phyloP scores from a whole-genome alignment of 2,329 filamentous ascomycete genomes.

The Grosmannia serpens region DNA sequence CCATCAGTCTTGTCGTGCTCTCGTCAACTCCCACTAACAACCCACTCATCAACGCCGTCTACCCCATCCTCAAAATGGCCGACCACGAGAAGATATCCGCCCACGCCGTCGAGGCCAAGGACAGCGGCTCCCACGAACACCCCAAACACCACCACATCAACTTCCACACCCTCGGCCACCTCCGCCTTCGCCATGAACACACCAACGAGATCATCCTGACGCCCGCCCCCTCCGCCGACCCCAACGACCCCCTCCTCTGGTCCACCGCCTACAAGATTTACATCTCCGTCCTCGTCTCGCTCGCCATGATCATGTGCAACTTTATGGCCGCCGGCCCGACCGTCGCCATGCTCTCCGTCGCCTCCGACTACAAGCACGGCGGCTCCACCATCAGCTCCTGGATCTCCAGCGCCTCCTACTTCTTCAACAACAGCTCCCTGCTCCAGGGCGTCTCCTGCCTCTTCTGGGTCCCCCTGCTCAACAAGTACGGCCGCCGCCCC shows the following conservation, averaged over 20 bases:
- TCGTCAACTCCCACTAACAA: too few relatives aligned
- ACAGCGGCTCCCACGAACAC: neutral
- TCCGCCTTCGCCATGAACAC: conserved; percentile 27
- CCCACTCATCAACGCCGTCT: too few relatives aligned
- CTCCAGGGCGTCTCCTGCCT: conserved; percentile 36
- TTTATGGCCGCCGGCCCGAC: conserved; percentile 44
- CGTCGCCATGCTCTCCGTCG: conserved; percentile 39
- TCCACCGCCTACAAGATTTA: conserved; percentile 31
- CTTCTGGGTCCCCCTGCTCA: conserved; percentile 33
- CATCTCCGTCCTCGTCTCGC: conserved; percentile 35
- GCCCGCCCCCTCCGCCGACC: conserved; percentile 35
- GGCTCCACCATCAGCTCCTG: conserved; percentile 16
- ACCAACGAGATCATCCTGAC: conserved; percentile 39
- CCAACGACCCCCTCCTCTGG: conserved; percentile 44
- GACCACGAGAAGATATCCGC: neutral
- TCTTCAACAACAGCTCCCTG: conserved; percentile 39
- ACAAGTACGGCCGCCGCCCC: conserved; percentile 32
- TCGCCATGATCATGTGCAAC: conserved; percentile 44
- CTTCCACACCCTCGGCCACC: conserved; percentile 24
- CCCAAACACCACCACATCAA: neutral
- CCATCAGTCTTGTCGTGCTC: too few relatives aligned
- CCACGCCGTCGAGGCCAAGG: neutral
- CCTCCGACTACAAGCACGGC: conserved; percentile 22
- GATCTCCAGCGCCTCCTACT: conserved; percentile 35
- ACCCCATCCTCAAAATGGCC: neutral